These are phyloP conservation scores for Crucihimalaya himalaica DNA, from an alignment of 345 rosid species.

Conservation along the genomic window DNA sequence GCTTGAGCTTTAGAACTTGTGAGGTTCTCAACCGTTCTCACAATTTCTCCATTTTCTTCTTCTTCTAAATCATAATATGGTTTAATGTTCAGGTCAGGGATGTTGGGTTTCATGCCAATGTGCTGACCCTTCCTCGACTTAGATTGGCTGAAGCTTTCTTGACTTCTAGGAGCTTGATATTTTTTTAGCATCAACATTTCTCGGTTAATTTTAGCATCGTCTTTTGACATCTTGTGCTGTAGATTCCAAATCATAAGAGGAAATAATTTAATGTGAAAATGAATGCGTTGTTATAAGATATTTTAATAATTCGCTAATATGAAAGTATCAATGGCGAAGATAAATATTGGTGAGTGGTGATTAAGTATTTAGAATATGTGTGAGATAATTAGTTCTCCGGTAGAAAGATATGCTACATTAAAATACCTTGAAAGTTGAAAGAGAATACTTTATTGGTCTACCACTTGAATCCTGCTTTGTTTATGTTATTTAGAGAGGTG, in stretches of 20 bases:
- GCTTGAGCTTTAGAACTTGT: neutral
- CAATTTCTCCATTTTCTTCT: neutral
- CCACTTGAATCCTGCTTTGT: neutral
- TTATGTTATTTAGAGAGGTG: neutral
- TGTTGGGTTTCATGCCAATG: neutral
- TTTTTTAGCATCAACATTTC: neutral
- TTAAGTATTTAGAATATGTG: neutral
- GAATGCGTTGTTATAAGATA: neutral
- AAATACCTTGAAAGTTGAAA: neutral
- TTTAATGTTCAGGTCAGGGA: neutral
- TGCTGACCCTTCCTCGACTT: neutral
- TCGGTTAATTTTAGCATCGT: neutral
- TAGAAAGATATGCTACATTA: neutral
- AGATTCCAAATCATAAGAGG: neutral
- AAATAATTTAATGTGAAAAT: neutral
- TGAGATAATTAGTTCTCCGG: neutral
- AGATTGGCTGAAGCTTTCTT: neutral
- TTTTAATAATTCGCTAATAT: neutral
- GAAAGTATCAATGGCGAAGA: neutral
- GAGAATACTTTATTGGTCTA: neutral
- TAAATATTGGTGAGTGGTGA: no score
- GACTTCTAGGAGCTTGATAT: neutral
- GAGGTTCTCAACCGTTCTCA: neutral
- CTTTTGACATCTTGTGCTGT: neutral
- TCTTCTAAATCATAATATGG: neutral